Conservation (phyloP, 805 yeast genomes). For the Kuraishia ogatae region DNA sequence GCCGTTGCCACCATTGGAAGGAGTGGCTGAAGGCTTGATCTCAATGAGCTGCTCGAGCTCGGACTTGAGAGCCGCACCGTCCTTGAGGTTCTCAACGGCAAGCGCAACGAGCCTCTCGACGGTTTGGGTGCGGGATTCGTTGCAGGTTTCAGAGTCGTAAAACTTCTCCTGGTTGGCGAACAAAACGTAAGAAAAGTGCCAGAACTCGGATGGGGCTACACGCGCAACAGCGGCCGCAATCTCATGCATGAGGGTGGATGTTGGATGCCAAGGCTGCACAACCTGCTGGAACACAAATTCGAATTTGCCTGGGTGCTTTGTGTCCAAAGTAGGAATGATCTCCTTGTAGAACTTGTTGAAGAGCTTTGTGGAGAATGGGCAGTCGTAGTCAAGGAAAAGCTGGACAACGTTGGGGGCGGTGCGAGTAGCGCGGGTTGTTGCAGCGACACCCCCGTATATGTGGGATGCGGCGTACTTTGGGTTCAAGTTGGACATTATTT, state of each 20-base stretch:
- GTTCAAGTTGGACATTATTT: background rate
- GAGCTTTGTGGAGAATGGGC: conserved; percentile 65
- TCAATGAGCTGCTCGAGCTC: conserved; percentile 23
- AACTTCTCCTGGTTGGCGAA: conserved; percentile 46
- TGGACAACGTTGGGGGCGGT: conserved; percentile 35
- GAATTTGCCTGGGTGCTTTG: conserved; percentile 38
- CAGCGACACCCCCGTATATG: conserved; percentile 6
- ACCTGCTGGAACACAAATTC: conserved; percentile 62
- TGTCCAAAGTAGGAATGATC: conserved; percentile 43
- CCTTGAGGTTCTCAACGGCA: conserved; percentile 28
- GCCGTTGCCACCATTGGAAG: conserved; percentile 48
- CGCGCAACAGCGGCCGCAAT: conserved; percentile 64
- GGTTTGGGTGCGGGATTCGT: conserved; percentile 46
- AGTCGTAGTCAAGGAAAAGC: conserved; percentile 65
- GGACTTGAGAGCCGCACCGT: conserved; percentile 25
- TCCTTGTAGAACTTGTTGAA: conserved; percentile 45
- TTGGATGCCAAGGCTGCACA: conserved; percentile 89
- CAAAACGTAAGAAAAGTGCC: conserved; percentile 47
- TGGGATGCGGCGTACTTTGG: conserved; percentile 8
- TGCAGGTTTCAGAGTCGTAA: conserved; percentile 53
- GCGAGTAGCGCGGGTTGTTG: conserved; percentile 2
- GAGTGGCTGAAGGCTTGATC: conserved; percentile 22
- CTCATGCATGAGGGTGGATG: conserved; percentile 60
- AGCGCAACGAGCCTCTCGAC: conserved; percentile 44
- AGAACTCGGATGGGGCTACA: conserved; percentile 41